Base-by-base conservation (phyloP, 2,329 filamentous ascomycete genomes). In the Niveomyces coronatus region DNA sequence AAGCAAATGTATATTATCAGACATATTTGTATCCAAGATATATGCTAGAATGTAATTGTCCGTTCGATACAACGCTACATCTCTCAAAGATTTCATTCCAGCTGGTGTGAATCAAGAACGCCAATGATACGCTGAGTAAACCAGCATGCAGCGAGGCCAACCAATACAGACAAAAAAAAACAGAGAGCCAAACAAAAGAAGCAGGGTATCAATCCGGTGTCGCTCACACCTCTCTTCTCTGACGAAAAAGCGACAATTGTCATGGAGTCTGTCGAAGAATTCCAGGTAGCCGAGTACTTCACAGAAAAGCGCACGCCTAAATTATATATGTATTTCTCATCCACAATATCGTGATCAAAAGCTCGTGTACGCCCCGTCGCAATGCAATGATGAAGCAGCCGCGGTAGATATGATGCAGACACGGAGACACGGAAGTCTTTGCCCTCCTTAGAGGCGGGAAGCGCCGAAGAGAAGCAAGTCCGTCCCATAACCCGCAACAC, bases 181-280 rank as follows among this genome's bases (percentile, higher is more conserved):
- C 10, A 29, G n/a, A 38, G 28, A 22, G 19, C 35, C 23, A 29
- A 31, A 31, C 42, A 28, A 23, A 33, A 35, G 42, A 23, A 42
- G 29, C 39, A 37, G 43, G 40, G 43, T 42, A 42, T 42, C 43
- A 39, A 38, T 37, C 28, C 31, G n/a, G 24, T 20, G 27, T 31
- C 36, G 28, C 39, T 35, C 28, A 19, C 31, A 16, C 31, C 31
- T 33, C 17, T 26, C 23, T 15, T 7, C 9, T 6, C 14, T 17
- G 26, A 19, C 31, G 31, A 18, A 5, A 14, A 24, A 22, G 10
- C 17, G 26, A 31, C 23, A 34, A 30, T 23, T 23, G 15, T n/a
- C 26, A 15, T 3, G n/a, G 22, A 19, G 31, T 24, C 14, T 26
- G 19, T 19, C 18, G 22, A 15, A 18, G 22, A 31, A 29, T n/a